Evolutionary conservation across 192 early-diverging fungal species (phyloP), one percentile per base, ranked within the genome.

Genomic region (Rhizoclosmatium globosum): DNA sequence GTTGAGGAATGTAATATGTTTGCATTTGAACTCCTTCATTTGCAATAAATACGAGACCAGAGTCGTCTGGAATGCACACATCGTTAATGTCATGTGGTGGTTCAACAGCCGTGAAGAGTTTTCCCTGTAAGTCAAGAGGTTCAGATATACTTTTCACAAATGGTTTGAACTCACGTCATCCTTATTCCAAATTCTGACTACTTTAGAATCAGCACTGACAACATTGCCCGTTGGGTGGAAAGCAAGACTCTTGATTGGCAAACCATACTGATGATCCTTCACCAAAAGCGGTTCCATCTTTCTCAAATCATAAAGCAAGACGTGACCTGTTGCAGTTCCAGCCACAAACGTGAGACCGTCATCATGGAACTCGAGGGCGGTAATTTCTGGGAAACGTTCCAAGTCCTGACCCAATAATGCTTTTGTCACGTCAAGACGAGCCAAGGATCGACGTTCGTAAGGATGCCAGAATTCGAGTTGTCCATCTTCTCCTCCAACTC

Each of bases 191-290:
- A 99, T 92, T 82, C 97, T 97, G 79, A 98, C 91, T 81, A 95
- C 94, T 73, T 95, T 94, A 31, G 92, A 82, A 86, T 98, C 96
- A 9, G 96, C 91, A 23, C 93, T 94, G 64, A 97, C 89, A 9
- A 98, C 86, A 82, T 96, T 96, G 21, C 89, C 91, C 21, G 86
- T 83, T 56, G 93, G 90, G 76, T 97, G 93, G 89, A 94, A 97
- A 47, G 88, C 60, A 47, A 99, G 77, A 11, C 83, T 89, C 82
- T 95, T 95, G 80, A 99, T 98, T 42, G 95, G 95, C 80, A 94
- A 91, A 19, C 96, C 96, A 82, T 97, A 99, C 85, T 97, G 95
- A 84, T 99, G 98, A 88, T 99, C 98, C 87, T 98, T 98, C 79
- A 96, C 88, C 61, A 94, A 85, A 74, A 92, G 89, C 7, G 98